Base-by-base conservation (phyloP, 305 asterid genomes). In the Ilex paraguariensis region DNA sequence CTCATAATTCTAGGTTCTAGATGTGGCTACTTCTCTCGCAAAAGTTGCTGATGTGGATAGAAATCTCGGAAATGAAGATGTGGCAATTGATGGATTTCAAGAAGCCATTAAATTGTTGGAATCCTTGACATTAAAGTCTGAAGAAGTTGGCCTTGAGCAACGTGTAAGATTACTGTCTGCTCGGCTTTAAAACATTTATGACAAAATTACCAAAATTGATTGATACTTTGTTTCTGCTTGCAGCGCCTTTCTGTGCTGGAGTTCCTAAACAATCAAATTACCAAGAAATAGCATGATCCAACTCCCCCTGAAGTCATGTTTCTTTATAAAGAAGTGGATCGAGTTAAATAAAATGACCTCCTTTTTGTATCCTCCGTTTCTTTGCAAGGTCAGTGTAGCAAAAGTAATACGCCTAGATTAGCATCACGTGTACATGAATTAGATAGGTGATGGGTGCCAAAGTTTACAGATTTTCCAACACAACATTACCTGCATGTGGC, bases 11-110 rank as follows among this genome's bases (percentile, higher is more conserved):
- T 84, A 92, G 98, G 77, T 73, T 52, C 71, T 92, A 64, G 97
- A 92, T 70, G 79, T 85, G 54, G 94, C 94, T 33, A 58, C 72
- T 65, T 92, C 98, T 56, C 87, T 92, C 58, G 98, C 95, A 49
- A 92, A 92, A 84, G 98, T 89, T 51, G 93, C 98, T 40, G 96
- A 92, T 59, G 90, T 84, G 15, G 97, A 89, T 71, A 86, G 95
- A 82, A 93, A 84, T 71, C 77, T 93, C 16, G 95, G 87, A 3
- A 71, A 79, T 49, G 96, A 90, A 65, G 82, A 73, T 62, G 63
- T 82, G 51, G 94, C 96, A 52, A 53, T 78, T 57, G 75, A 77
- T 54, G 85, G 88, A 72, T 87, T 93, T 74, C 83, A 77, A 67
- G 96, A 93, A 76, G 97, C 85, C 75, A 80, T 90, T 13, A 73